Percentiles rank a stretch among this genome's conserved stretches.
These are phyloP conservation scores for Globisporangium apiculatum DNA, from an alignment of 352 stramenopile species.

Conservation along the genomic window DNA sequence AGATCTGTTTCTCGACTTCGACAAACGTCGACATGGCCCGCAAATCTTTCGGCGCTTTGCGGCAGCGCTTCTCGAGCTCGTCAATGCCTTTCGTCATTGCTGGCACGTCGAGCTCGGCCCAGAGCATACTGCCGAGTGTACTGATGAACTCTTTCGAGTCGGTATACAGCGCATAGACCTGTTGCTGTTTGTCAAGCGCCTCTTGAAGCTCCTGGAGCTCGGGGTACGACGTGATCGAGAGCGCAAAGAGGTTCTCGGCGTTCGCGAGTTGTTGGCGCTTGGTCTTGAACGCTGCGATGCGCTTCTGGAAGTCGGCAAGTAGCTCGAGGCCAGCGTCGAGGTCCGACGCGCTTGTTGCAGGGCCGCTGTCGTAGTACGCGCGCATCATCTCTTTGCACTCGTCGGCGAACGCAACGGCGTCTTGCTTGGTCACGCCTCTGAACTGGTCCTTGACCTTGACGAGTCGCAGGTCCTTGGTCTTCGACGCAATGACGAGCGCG, in stretches of 20 bases:
- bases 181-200: constrained; percentile 83
- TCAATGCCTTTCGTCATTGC: constrained; percentile 90
- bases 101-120: constrained; percentile 90
- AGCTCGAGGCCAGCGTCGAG: constrained; percentile 89
- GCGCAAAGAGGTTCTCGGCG: constrained; percentile 91
- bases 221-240: constrained; percentile 88
- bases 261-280: constrained; percentile 88
- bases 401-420: constrained; percentile 83
- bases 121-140: constrained; percentile 86
- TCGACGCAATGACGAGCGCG: constrained; percentile 67
- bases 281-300: constrained; percentile 66
- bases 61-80: constrained; percentile 89
- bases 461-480: constrained; percentile 92
- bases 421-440: constrained; percentile 89
- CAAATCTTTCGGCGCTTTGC: constrained; percentile 89
- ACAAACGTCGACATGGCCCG: constrained; percentile 89
- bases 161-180: constrained; percentile 89
- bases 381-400: constrained; percentile 84
- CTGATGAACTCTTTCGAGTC: constrained; percentile 93
- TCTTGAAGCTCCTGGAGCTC: constrained; percentile 85
- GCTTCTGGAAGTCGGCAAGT: constrained; percentile 80
- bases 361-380: constrained; percentile 83
- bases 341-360: constrained; percentile 71
- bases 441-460: constrained; percentile 94
- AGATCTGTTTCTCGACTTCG: constrained; percentile 88